Evolutionary conservation across 2,329 filamentous ascomycete species (phyloP), one percentile per base, ranked within the genome.

Genomic region (Periconia macrospinosa): DNA sequence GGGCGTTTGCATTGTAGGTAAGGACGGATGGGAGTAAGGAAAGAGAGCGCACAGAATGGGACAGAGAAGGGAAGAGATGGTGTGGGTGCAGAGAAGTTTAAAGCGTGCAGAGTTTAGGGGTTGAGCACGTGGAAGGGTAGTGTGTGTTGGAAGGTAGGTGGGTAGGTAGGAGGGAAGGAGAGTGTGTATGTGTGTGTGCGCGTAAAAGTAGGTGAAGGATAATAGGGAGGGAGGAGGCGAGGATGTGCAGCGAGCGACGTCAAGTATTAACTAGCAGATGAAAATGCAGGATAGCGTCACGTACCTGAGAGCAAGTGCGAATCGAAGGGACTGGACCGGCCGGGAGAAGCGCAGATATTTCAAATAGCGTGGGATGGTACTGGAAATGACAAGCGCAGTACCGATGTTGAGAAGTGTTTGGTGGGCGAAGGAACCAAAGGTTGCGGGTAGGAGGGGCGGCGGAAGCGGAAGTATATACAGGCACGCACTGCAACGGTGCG

Each of bases 401-500:
- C 41, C 43, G 53, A 58, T 49, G 57, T 61, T 47, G 54, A 58
- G 23, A 27, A 27, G 23, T 45, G 57, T 59, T 48, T 54, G 57
- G 23, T 27, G 23, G 56, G 52, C 50, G 23, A 55, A 45, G 54
- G 60, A 58, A 49, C 63, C 65, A 65, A 60, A 48, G 63, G 65
- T 68, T 66, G 64, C 42, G 57, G 59, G 61, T 61, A 37, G 33
- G 59, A 56, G 66, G 61, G 57, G 50, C 37, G 60, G 59, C 65
- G 58, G 59, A 57, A 57, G 53, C 53, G 56, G 48, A 54, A 63
- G 69, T 71, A 72, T 72, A 73, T 72, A 70, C 62, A 56, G 60
- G 49, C 61, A 51, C 49, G 17, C 57, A 59, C 49, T 55, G 67
- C 68, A 67, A 70, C 71, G 66, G n/a, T 15, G 60, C 47, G 61